A percentile compares a stretch with the other conserved stretches of the same genome.
Evolutionary conservation across 306 rosid genomes (phyloP).

Genomic region (Prunus davidiana): DNA sequence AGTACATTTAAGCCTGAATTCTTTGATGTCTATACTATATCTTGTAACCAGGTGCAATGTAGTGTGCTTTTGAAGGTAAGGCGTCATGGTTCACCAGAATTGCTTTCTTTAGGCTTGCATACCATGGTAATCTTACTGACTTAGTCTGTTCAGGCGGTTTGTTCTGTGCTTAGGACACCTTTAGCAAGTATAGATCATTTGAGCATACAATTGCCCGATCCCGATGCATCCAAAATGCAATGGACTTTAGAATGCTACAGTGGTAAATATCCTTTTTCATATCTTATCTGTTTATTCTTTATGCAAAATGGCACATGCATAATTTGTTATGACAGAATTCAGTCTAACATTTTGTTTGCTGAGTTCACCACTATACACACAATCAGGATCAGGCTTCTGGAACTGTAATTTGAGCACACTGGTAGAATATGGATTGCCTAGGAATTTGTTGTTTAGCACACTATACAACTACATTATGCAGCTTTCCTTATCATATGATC

Average conservation of each 20-base stretch:
- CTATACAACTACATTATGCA: background rate
- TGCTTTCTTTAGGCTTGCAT: slow-evolving; percentile 6
- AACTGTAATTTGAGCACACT: background rate
- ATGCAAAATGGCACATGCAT: background rate
- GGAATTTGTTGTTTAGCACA: background rate
- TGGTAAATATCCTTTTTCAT: slow-evolving; percentile 35
- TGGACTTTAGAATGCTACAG: slow-evolving; percentile 80
- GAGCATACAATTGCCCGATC: slow-evolving; percentile 59
- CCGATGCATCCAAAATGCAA: slow-evolving; percentile 70
- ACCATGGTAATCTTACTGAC: slow-evolving; percentile 17
- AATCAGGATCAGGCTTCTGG: background rate
- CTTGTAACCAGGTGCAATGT: slow-evolving; percentile 59
- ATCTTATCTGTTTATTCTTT: background rate
- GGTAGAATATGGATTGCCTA: background rate
- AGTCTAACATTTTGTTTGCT: background rate
- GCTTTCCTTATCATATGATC: background rate
- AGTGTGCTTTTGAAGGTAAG: slow-evolving; percentile 84
- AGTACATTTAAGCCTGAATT: slow-evolving; percentile 68
- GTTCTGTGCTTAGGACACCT: slow-evolving; percentile 87
- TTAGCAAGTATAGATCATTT: slow-evolving; percentile 65
- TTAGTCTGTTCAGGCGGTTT: slow-evolving; percentile 61
- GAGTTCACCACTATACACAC: background rate
- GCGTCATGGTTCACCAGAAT: background rate
- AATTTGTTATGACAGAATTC: background rate
- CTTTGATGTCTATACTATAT: slow-evolving; percentile 59